Evolutionary conservation across 2,329 filamentous ascomycete genomes (phyloP), one percentile per base, ranked within the genome.

Genomic region (Hymenoscyphus fructigenus): DNA sequence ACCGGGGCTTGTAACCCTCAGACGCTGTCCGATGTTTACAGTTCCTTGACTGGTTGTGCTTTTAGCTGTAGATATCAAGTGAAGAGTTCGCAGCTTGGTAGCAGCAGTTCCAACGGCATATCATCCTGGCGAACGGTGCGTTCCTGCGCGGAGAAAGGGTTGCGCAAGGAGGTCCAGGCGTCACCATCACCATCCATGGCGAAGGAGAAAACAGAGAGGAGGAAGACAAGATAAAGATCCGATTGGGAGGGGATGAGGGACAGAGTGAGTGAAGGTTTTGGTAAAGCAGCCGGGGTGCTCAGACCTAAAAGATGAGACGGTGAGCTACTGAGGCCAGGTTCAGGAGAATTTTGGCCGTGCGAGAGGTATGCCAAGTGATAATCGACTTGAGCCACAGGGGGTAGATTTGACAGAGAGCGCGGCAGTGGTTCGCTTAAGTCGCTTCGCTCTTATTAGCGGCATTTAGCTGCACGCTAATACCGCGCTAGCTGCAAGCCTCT

Each of bases 81-180:
- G 55, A 36, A 58, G 55, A 23, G 47, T 34, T 62, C 61, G 38
- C 23, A 41, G 60, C 15, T 29, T 15, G 44, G 23, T 58, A 32
- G 38, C 20, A 38, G 61, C 26, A 29, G 47, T 29, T 53, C 9
- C 41, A 29, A 36, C 61, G 26, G 32, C 36, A 38, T 20, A 47
- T 62, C 53, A 38, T 47, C 47, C 55, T 32, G 55, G 47, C 38
- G 61, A 62, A 59, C 61, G 28, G 36, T 62, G 32, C 28, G 20
- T 58, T 28, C 41, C 44, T 29, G 28, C 56, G 55, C 56, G 55
- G 61, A 55, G 57, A 50, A 62, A 57, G 34, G 34, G 34, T 62
- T 56, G 50, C 60, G 32, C 60, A 62, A 44, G 50, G 29, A 34
- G 50, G 60, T 17, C 32, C 41, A 60, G 28, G 38, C 28, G 17